Conservation (phyloP, 441 rosid genomes). For the Francoa sonchifolia region DNA sequence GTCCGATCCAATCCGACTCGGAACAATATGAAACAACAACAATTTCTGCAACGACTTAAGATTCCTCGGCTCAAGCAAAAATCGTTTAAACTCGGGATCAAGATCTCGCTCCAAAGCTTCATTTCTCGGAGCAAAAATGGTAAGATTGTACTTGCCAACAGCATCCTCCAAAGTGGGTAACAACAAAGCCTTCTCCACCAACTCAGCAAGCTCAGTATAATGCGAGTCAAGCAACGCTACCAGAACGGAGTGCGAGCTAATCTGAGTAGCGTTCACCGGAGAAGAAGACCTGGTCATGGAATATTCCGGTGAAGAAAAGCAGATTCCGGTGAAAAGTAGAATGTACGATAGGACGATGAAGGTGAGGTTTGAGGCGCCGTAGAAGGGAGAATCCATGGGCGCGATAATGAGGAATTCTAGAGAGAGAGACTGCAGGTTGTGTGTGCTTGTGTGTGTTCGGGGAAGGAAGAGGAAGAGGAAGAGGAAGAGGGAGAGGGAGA, state of each 20-base stretch:
- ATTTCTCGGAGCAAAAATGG: constrained; percentile 75
- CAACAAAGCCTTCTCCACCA: constrained; percentile 81
- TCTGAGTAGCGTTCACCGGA: constrained; percentile 13
- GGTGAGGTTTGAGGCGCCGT: too few species aligned
- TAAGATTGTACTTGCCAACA: constrained; percentile 71
- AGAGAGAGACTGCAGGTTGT: too few species aligned
- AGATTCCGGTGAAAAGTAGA: too few species aligned
- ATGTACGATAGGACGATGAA: too few species aligned
- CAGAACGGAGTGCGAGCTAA: constrained; percentile 76
- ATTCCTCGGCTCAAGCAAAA: constrained; percentile 73
- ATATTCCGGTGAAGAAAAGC: too few species aligned
- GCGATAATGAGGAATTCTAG: too few species aligned
- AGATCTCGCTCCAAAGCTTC: constrained; percentile 79
- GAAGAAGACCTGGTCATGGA: not conserved
- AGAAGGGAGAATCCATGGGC: too few species aligned
- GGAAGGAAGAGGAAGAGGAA: too few species aligned
- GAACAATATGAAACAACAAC: constrained; percentile 62
- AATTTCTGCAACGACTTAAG: constrained; percentile 67
- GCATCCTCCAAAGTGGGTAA: constrained; percentile 69
- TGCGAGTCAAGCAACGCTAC: constrained; percentile 88
- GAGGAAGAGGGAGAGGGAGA: too few species aligned
- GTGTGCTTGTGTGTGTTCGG: too few species aligned
- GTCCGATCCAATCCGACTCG: constrained; percentile 39
- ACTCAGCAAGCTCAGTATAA: constrained; percentile 79
- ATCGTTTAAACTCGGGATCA: constrained; percentile 76